These are phyloP conservation scores for Tylopilus orsonianus DNA, from an alignment of 1,284 basidiomycete genomes.

Conservation along the genomic window DNA sequence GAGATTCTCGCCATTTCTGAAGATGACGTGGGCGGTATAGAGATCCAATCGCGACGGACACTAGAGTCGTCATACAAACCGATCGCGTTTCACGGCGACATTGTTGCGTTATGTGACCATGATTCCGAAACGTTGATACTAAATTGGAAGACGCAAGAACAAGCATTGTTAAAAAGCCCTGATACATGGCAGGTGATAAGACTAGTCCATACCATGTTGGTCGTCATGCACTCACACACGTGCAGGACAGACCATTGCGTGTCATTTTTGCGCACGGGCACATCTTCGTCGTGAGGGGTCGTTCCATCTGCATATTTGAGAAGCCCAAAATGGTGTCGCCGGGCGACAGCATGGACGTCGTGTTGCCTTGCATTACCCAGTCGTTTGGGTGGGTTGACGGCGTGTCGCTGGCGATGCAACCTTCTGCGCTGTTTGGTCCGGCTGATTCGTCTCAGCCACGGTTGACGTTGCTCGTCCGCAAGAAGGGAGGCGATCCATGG, in stretches of 20 bases:
- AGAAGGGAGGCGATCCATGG: slow-evolving; percentile 62
- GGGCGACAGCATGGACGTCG: slow-evolving; percentile 18
- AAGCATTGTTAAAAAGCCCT: slow-evolving; percentile 45
- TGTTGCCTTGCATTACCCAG: slow-evolving; percentile 42
- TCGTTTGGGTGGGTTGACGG: slow-evolving; percentile 68
- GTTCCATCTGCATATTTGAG: slow-evolving; percentile 55
- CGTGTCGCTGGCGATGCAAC: slow-evolving; percentile 41
- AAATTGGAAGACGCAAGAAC: slow-evolving; percentile 49
- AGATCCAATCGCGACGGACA: slow-evolving; percentile 11
- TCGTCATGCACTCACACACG: slow-evolving; percentile 15
- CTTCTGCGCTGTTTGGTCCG: slow-evolving; percentile 7
- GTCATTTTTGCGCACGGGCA: slow-evolving; percentile 47
- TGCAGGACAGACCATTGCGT: slow-evolving; percentile 48
- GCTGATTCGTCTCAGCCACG: slow-evolving; percentile 16
- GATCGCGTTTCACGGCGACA: slow-evolving; percentile 46
- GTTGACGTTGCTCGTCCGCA: slow-evolving; percentile 53
- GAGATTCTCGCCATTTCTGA: slow-evolving; percentile 28
- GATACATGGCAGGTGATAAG: slow-evolving; percentile 25
- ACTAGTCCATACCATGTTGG: slow-evolving; percentile 6
- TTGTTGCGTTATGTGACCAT: slow-evolving; percentile 55
- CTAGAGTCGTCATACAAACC: slow-evolving; percentile 43
- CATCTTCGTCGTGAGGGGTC: slow-evolving; percentile 56
- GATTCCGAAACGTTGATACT: slow-evolving; percentile 47
- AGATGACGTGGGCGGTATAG: slow-evolving; percentile 6
- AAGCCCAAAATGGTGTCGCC: slow-evolving; percentile 35